A percentile compares a stretch with the other conserved stretches of the same genome.
These are phyloP conservation scores for Ochetophila trinervis DNA, from an alignment of 306 rosid genomes.

Conservation along the genomic window DNA sequence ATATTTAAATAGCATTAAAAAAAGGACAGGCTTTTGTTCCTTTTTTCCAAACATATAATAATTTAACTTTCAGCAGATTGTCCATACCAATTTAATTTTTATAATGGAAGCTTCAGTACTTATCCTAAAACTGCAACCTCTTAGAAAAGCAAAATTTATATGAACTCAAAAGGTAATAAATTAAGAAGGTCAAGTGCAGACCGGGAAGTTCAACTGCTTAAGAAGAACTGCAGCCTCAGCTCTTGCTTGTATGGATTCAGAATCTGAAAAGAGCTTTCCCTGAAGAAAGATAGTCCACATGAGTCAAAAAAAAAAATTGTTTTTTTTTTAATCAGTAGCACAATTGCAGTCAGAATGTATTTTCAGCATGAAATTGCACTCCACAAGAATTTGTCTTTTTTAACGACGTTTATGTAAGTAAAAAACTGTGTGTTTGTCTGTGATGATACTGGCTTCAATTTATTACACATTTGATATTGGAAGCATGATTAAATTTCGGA, in stretches of 20 bases:
- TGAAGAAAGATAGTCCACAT: constrained; percentile 24
- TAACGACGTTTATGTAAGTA: background rate
- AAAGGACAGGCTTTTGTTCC: background rate
- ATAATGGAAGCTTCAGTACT: background rate
- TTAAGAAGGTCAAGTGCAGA: constrained; percentile 33
- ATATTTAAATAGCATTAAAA: background rate
- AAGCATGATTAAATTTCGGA: constrained; percentile 2
- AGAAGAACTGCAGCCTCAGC: constrained; percentile 97
- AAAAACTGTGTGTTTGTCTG: too few relatives aligned
- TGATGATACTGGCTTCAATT: background rate
- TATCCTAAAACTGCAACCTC: background rate
- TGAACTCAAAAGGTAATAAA: constrained; percentile 2
- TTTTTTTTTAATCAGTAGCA: background rate
- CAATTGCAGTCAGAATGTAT: constrained; percentile 4
- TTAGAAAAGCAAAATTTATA: background rate
- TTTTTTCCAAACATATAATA: constrained; percentile 6
- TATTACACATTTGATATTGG: background rate
- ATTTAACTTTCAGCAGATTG: background rate
- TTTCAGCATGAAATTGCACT: constrained; percentile 14
- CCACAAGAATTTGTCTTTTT: background rate
- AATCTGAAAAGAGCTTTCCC: constrained; percentile 91
- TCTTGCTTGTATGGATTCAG: constrained; percentile 87
- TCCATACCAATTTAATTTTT: background rate
- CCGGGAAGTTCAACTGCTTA: constrained; percentile 87
- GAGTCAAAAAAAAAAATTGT: too few relatives aligned